Evolutionary conservation across 768 basidiomycete genomes (phyloP), one percentile per base, ranked within the genome.

Genomic region (Leccinellum luteum): DNA sequence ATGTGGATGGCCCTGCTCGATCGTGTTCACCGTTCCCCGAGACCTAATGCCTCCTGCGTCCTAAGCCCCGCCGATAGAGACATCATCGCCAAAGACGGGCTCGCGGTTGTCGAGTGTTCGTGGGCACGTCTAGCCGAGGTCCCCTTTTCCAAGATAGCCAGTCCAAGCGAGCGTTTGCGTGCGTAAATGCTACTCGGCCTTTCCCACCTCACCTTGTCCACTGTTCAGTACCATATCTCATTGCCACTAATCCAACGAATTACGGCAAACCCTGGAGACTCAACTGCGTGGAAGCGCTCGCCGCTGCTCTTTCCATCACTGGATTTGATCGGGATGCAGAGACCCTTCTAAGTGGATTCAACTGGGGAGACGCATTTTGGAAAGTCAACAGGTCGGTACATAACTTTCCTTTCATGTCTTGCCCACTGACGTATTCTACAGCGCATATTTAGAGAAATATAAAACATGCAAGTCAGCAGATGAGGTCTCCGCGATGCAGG

Each of bases 21-120:
- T 17, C 34, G 12, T 45, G n/a, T 45, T 49, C 53, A 58, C 30
- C 49, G 52, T 52, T n/a, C 51, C 17, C 43, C 43, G 57, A 95
- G 94, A 32, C 96, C 96, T 3, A 91, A 93, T 67, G 96, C 87
- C 0, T 89, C 79, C 28, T 79, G 83, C 63, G 76, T 89, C 23
- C 80, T 98, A 21, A 90, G 86, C 48, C 94, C 93, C 1, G 81
- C 87, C 1, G 97, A 99, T 67, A 81, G 85, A n/a, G 86, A 88
- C 5, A 84, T 95, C 56, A 77, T 98, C 9, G 75, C 81, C 0
- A 77, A 79, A 47, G 76, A 78, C 32, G 97, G 97, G 0, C 74
- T 98, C 6, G 97, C 96, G 1, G 97, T 99, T n/a, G 92, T 99
- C 2, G 97, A 99, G 69, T 98, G 96, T 70, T 96, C 93, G 4